A percentile compares a stretch with the other conserved stretches of the same genome.
phyloP scores from a whole-genome alignment of 345 rosid genomes.

The Excoecaria cochinchinensis region DNA sequence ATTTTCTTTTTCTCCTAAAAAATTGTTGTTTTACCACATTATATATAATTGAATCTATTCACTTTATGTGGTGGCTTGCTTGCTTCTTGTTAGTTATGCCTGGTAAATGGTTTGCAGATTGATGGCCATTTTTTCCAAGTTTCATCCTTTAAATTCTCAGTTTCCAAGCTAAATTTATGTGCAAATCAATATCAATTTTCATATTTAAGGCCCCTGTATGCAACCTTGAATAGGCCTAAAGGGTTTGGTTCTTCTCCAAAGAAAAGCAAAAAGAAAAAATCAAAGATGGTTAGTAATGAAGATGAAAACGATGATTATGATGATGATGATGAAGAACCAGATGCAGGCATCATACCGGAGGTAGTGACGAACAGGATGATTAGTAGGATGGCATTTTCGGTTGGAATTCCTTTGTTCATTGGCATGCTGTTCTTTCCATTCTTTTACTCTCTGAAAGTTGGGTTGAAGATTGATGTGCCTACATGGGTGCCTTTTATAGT shows the following conservation, averaged over 20 bases:
- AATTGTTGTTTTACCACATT: neutral
- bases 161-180: constrained; percentile 9
- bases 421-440: constrained; percentile 85
- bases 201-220: constrained; percentile 36
- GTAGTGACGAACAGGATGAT: constrained; percentile 93
- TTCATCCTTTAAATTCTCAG: constrained; percentile 22
- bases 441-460: constrained; percentile 84
- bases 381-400: constrained; percentile 71
- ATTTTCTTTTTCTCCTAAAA: too few species aligned
- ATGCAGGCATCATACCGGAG: constrained; percentile 73
- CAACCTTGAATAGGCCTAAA: constrained; percentile 64
- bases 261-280: constrained; percentile 50
- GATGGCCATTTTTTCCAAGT: constrained; percentile 10
- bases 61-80: neutral
- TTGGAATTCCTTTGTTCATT: constrained; percentile 66
- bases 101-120: constrained; percentile 27
- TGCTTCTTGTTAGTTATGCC: neutral
- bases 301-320: constrained; percentile 22
- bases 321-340: constrained; percentile 28
- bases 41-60: neutral
- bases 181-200: constrained; percentile 18
- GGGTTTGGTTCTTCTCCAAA: constrained; percentile 71
- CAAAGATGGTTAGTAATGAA: constrained; percentile 23
- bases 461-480: constrained; percentile 73
- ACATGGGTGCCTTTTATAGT: constrained; percentile 83